Evolutionary conservation across 2,329 filamentous ascomycete species (phyloP).

Genomic region (Verticillium longisporum): DNA sequence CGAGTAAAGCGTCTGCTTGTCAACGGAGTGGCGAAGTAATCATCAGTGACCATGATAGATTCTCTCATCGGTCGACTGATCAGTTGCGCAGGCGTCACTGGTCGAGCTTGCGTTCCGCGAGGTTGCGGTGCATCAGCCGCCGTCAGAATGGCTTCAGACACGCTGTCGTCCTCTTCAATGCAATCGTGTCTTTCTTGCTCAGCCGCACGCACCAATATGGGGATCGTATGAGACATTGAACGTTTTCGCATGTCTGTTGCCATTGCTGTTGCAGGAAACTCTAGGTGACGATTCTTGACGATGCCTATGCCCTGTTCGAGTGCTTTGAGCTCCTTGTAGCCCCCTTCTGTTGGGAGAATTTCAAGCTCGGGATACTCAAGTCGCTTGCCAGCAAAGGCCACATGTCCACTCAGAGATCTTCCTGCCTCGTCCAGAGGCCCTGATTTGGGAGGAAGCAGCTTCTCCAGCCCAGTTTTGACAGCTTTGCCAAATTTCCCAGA

Average conservation of each 20-base stretch:
- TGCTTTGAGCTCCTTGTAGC: slow-evolving; percentile 23
- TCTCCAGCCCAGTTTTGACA: slow-evolving; percentile 18
- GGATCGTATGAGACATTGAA: not conserved
- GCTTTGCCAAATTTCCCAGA: slow-evolving; percentile 21
- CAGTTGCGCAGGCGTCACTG: slow-evolving; percentile 6
- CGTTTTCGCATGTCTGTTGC: not conserved
- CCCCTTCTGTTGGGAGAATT: slow-evolving; percentile 21
- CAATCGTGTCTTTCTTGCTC: slow-evolving; percentile 3
- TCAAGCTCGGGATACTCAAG: slow-evolving; percentile 28
- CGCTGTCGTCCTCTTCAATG: not conserved
- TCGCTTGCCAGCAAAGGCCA: slow-evolving; percentile 2
- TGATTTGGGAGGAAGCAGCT: slow-evolving; percentile 13
- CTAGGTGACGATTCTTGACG: slow-evolving; percentile 15
- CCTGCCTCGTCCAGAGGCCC: not conserved
- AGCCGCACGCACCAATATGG: not conserved
- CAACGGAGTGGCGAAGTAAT: not conserved
- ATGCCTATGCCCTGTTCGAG: slow-evolving; percentile 21
- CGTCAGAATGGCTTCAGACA: not conserved
- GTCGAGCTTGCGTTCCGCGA: not conserved
- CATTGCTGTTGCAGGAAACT: not conserved
- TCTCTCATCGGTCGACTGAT: not conserved
- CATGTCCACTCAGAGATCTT: not conserved
- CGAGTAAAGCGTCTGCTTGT: not conserved
- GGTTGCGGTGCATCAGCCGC: too few species aligned
- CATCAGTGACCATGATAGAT: not conserved